Evolutionary conservation across 202 grass and related monocot genomes (phyloP).

Genomic region (Bolboschoenoplectus hybrid): DNA sequence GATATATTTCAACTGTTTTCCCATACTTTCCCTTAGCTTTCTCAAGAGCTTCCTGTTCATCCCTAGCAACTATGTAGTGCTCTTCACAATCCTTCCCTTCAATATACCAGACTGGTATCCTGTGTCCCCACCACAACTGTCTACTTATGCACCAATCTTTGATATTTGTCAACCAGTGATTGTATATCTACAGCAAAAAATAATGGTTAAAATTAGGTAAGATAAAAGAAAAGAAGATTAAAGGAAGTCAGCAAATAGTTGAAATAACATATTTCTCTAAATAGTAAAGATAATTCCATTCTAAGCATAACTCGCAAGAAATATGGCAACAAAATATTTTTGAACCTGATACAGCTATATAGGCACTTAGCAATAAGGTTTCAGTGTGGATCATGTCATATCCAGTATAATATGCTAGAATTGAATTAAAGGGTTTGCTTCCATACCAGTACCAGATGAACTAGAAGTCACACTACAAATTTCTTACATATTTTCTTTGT

Average conservation of each 20-base stretch:
- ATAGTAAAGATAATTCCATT: slow-evolving; percentile 16
- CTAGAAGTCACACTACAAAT: neutral
- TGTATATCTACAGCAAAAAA: slow-evolving; percentile 79
- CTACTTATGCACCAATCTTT: slow-evolving; percentile 99
- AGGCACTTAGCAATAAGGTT: neutral
- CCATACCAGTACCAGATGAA: neutral
- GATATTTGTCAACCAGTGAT: slow-evolving; percentile 99
- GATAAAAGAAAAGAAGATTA: slow-evolving; percentile 27
- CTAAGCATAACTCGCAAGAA: neutral
- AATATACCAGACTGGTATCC: slow-evolving; percentile 98
- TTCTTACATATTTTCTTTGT: neutral
- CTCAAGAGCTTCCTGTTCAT: slow-evolving; percentile 70
- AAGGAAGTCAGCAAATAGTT: slow-evolving; percentile 4
- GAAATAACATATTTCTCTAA: neutral
- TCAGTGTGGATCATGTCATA: slow-evolving; percentile 9
- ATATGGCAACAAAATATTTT: neutral
- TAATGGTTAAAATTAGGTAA: slow-evolving; percentile 27
- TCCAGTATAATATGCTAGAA: neutral
- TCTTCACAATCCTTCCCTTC: slow-evolving; percentile 91
- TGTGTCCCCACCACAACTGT: slow-evolving; percentile 98
- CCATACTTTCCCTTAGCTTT: slow-evolving; percentile 83
- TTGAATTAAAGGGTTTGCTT: neutral
- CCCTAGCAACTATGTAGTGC: slow-evolving; percentile 90
- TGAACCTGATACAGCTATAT: neutral
- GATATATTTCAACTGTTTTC: slow-evolving; percentile 96